Evolutionary conservation across 2,329 filamentous ascomycete genomes (phyloP).

Genomic region (Arthrocladium fulminans): DNA sequence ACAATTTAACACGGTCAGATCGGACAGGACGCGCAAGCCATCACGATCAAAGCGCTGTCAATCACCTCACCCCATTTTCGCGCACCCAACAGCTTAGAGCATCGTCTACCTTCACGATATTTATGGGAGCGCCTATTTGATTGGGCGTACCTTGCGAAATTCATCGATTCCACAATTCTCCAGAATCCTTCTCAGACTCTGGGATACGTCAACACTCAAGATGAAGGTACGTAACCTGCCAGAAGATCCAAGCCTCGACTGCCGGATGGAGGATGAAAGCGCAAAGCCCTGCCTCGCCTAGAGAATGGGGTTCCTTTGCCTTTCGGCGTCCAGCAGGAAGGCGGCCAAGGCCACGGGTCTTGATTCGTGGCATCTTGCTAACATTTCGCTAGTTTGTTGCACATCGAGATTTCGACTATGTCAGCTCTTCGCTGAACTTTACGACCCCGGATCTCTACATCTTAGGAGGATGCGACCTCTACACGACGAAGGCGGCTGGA

Average conservation of each 20-base stretch:
- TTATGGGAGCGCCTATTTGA: neutral
- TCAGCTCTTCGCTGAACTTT: slow-evolving; percentile 90
- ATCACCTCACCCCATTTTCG: neutral
- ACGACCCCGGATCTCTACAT: slow-evolving; percentile 88
- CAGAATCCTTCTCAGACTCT: neutral
- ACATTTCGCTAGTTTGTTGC: slow-evolving; percentile 66
- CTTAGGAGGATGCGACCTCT: slow-evolving; percentile 87
- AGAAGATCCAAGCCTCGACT: neutral
- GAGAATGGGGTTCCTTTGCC: neutral
- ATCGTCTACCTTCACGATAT: neutral
- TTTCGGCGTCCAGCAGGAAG: neutral
- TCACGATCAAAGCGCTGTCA: slow-evolving; percentile 9
- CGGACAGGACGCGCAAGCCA: slow-evolving; percentile 12
- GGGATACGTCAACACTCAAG: slow-evolving; percentile 5
- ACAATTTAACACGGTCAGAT: slow-evolving; percentile 36
- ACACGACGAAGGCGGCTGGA: slow-evolving; percentile 92
- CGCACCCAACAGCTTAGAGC: slow-evolving; percentile 10
- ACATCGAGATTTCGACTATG: slow-evolving; percentile 79
- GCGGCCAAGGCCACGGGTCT: neutral
- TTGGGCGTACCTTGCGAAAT: too few relatives aligned
- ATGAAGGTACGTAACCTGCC: slow-evolving; percentile 23
- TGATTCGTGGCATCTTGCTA: slow-evolving; percentile 9
- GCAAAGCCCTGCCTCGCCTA: neutral
- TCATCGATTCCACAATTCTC: neutral
- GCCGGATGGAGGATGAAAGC: slow-evolving; percentile 9